Conservation (phyloP, 306 rosid species). For the Cucumis hystrix region DNA sequence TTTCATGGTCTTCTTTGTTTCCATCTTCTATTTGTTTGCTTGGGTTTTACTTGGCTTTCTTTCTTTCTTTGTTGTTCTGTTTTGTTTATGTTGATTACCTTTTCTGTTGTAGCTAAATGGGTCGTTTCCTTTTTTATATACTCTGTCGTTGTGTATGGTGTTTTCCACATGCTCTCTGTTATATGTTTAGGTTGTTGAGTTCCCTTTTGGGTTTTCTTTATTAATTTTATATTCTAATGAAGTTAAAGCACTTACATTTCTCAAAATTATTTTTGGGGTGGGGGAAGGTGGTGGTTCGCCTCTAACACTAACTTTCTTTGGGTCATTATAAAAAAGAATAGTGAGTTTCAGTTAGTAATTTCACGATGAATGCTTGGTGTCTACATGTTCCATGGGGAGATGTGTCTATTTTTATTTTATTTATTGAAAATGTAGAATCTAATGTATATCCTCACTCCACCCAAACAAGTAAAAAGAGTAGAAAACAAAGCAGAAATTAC, state of each 20-base stretch:
- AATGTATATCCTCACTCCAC: neutral
- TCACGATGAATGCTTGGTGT: neutral
- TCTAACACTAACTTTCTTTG: too few relatives aligned
- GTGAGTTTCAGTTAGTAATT: neutral
- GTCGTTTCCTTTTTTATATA: neutral
- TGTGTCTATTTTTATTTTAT: neutral
- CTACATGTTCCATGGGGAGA: neutral
- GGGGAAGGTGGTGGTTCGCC: neutral
- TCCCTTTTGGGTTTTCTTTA: neutral
- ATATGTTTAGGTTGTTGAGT: neutral
- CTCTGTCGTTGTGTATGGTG: neutral
- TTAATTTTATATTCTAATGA: neutral
- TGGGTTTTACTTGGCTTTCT: neutral
- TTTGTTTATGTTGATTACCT: neutral
- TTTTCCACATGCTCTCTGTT: neutral
- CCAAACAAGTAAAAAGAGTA: neutral
- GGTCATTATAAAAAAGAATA: neutral
- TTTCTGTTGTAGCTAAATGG: neutral
- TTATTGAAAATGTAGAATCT: neutral
- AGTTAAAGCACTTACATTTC: neutral
- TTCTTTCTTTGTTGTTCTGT: neutral
- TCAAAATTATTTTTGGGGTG: neutral
- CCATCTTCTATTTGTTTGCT: neutral
- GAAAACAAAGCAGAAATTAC: neutral
- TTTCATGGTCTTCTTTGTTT: neutral